Base-by-base conservation (phyloP, 202 grass and related monocot genomes). In the Carex sylvatica region DNA sequence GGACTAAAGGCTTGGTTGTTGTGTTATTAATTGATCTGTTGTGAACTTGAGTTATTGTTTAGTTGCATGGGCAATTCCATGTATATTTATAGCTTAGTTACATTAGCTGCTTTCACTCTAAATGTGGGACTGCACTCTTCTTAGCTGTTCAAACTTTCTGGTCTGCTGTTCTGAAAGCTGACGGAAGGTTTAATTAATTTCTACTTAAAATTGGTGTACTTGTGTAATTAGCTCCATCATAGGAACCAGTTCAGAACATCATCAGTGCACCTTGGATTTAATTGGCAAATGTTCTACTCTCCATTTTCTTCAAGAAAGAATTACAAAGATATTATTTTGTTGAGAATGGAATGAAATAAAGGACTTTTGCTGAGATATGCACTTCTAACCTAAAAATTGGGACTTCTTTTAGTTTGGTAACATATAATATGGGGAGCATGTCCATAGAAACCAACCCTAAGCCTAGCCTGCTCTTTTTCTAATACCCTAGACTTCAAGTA, bases 181-280 rank as follows among this genome's bases (percentile, higher is more conserved):
- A 77, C 4, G 5, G 74, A 53, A 35, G 28, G 74, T 77, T 77
- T 59, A 13, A 35, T 77, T 35, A 11, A 59, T 77, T 77, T 58
- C 51, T 19, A 13, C 9, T 16, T 47, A 71, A 58, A 58, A 76
- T 55, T 23, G 35, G 18, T 70, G 19, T 23, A 23, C n/a, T 46
- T 56, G 53, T 77, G 53, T 77, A 22, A 59, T 56, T 30, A 77
- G 30, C 28, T 58, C 9, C 7, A 35, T 58, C 74, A 77, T 28
- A 20, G 15, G 3, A 30, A n/a, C 59, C 53, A 59, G 47, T 9
- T 70, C 66, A 33, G 6, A 56, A 33, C 72, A 15, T 55, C 72
- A 75, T 75, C 24, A 75, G 28, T 75, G 24, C 49, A 55, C 40
- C 14, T 55, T 55, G 72, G 14, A 75, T 55, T 74, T 33, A 33